phyloP scores from a whole-genome alignment of 225 moss, liverwort and hornwort species.

The Anthoceros angustus region DNA sequence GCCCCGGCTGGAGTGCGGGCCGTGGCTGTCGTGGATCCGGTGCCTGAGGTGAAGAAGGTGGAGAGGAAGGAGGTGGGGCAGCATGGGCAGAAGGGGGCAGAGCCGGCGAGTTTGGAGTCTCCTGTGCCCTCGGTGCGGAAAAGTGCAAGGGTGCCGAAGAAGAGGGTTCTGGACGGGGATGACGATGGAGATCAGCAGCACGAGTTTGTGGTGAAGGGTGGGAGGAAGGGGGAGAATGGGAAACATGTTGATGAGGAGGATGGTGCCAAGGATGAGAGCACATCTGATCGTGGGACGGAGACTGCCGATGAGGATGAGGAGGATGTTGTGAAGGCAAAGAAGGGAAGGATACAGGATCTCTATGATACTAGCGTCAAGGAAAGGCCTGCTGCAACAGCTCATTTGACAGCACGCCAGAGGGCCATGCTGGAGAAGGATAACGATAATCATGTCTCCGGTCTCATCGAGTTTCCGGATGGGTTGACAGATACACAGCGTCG shows the following conservation, averaged over 20 bases:
- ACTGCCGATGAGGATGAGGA: conserved; percentile 34
- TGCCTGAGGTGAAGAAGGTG: not conserved
- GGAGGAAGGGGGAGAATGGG: conserved; percentile 32
- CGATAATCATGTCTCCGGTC: conserved; percentile 36
- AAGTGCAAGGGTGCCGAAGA: conserved; percentile 90
- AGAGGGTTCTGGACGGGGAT: conserved; percentile 44
- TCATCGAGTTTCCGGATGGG: conserved; percentile 89
- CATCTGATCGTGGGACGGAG: conserved; percentile 11
- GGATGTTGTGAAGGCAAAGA: conserved; percentile 24
- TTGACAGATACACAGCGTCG: conserved; percentile 34
- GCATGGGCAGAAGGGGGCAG: conserved; percentile 14
- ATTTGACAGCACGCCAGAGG: conserved; percentile 83
- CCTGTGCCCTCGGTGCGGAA: conserved; percentile 60
- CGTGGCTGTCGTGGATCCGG: not conserved
- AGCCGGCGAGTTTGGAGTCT: conserved; percentile 16
- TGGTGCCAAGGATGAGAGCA: not conserved
- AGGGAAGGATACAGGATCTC: conserved; percentile 27
- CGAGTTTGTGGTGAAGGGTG: conserved; percentile 11
- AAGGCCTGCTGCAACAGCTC: conserved; percentile 24
- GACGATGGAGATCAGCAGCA: conserved; percentile 13
- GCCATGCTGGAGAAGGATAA: conserved; percentile 72
- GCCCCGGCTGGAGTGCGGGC: too few species aligned
- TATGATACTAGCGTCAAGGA: conserved; percentile 13
- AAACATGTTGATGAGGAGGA: conserved; percentile 29
- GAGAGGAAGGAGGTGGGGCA: conserved; percentile 19